Evolutionary conservation across 2,329 filamentous ascomycete genomes (phyloP).

Genomic region (Pseudocercospora macadamiae): DNA sequence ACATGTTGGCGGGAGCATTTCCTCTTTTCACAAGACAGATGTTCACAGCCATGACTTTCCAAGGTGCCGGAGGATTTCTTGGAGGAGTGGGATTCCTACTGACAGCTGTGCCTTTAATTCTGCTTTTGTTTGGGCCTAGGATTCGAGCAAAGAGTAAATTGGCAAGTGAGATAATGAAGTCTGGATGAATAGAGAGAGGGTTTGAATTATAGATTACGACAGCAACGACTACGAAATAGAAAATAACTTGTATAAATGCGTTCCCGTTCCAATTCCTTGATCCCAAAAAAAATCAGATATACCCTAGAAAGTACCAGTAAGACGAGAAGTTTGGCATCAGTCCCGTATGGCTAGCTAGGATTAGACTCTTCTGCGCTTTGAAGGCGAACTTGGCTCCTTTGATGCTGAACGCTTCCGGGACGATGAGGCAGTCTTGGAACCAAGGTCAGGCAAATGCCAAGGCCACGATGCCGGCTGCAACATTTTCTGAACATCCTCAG

Average conservation of each 20-base stretch:
- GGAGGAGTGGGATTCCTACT: constrained; percentile 70
- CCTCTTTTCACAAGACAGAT: constrained; percentile 74
- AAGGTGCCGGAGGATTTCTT: constrained; percentile 71
- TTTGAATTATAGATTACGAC: not conserved
- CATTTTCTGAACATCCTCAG: not conserved
- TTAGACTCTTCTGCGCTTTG: not conserved
- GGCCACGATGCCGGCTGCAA: not conserved
- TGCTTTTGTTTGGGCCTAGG: constrained; percentile 75
- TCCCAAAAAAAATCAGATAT: no score
- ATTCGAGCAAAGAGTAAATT: constrained; percentile 79
- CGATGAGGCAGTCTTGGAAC: not conserved
- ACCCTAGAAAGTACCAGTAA: no score
- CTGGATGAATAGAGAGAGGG: not conserved
- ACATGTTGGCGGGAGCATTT: constrained; percentile 79
- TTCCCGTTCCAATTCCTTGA: no score
- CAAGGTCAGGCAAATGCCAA: not conserved
- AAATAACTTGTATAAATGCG: no score
- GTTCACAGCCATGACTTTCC: constrained; percentile 72
- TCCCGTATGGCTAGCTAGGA: no score
- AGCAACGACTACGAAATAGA: not conserved
- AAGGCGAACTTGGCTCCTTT: not conserved
- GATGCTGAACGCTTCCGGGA: not conserved
- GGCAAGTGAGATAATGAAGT: constrained; percentile 52
- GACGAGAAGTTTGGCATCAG: no score
- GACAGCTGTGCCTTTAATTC: constrained; percentile 83